Evolutionary conservation across 352 stramenopile genomes (phyloP).

Genomic region (Globisporangium okanoganense): DNA sequence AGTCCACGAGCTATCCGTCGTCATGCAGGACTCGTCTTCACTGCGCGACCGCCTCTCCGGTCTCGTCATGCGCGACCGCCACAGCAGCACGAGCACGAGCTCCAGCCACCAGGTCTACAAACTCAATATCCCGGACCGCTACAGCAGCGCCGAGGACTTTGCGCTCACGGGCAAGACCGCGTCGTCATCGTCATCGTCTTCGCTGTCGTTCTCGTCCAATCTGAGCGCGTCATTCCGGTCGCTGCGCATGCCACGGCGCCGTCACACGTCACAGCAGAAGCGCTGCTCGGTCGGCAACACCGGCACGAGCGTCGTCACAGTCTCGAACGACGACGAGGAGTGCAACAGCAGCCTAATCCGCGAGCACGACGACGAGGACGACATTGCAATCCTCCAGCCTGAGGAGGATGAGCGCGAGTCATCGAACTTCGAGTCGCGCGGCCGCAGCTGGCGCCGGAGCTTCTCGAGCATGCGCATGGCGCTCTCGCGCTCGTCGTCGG

Average conservation of each 20-base stretch:
- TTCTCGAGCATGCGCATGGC: constrained; percentile 15
- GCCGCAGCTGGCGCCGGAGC: constrained; percentile 4
- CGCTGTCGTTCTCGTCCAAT: background rate
- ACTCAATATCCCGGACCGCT: constrained; percentile 8
- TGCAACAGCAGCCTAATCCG: background rate
- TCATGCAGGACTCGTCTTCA: constrained; percentile 1
- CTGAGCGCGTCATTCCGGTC: constrained; percentile 5
- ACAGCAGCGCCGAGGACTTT: constrained; percentile 6
- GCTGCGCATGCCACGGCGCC: constrained; percentile 5
- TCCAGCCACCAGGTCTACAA: constrained; percentile 2
- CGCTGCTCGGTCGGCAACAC: constrained; percentile 13
- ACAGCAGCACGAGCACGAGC: background rate
- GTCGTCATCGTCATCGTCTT: background rate
- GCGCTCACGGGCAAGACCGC: constrained; percentile 1
- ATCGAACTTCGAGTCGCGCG: constrained; percentile 1
- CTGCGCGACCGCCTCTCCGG: background rate
- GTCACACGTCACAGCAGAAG: constrained; percentile 4
- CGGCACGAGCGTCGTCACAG: constrained; percentile 9
- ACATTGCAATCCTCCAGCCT: constrained; percentile 18
- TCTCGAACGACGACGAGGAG: constrained; percentile 8
- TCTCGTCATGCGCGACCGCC: background rate
- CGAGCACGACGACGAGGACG: constrained; percentile 3
- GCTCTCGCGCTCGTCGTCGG: constrained; percentile 12
- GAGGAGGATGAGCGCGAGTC: background rate
- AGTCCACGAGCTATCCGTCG: no score